phyloP scores from a whole-genome alignment of 768 basidiomycete species.

The Cystofilobasidium bisporidii region DNA sequence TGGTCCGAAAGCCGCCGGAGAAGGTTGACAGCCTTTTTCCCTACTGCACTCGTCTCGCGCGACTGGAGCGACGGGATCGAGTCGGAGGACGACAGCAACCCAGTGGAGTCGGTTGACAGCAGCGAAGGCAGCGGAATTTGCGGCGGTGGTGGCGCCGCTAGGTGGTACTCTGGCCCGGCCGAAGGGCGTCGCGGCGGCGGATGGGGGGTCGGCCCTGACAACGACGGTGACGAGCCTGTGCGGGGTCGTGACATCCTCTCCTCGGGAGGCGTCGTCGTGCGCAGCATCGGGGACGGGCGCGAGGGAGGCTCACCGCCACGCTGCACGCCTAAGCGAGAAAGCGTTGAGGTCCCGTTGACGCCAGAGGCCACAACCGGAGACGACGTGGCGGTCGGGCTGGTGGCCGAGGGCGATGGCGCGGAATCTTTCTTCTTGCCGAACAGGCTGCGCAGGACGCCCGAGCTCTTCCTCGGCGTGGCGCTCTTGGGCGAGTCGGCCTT shows the following conservation, averaged over 20 bases:
- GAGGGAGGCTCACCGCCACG: not conserved
- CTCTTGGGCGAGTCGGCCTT: conserved; percentile 13
- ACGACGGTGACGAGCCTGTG: not conserved
- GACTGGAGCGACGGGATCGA: conserved; percentile 1
- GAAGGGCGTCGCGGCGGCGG: not conserved
- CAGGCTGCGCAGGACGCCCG: conserved; percentile 23
- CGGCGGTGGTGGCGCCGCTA: conserved; percentile 3
- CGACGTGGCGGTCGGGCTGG: not conserved
- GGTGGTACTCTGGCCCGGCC: not conserved
- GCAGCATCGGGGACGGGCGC: not conserved
- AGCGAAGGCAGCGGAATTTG: conserved; percentile 5
- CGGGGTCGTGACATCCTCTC: not conserved
- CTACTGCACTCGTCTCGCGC: not conserved
- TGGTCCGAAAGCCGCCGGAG: not conserved
- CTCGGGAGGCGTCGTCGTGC: not conserved
- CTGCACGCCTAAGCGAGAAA: not conserved
- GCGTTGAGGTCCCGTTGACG: not conserved
- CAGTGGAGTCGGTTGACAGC: conserved; percentile 8
- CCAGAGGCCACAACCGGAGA: not conserved
- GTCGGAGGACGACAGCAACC: conserved; percentile 1
- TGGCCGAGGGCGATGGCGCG: not conserved
- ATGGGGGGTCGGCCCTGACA: not conserved
- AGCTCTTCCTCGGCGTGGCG: conserved; percentile 25
- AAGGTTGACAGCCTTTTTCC: not conserved
- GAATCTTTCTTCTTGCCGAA: conserved; percentile 27